phyloP scores from a whole-genome alignment of 2,329 filamentous ascomycete species.

The Colletotrichum endophyticum region DNA sequence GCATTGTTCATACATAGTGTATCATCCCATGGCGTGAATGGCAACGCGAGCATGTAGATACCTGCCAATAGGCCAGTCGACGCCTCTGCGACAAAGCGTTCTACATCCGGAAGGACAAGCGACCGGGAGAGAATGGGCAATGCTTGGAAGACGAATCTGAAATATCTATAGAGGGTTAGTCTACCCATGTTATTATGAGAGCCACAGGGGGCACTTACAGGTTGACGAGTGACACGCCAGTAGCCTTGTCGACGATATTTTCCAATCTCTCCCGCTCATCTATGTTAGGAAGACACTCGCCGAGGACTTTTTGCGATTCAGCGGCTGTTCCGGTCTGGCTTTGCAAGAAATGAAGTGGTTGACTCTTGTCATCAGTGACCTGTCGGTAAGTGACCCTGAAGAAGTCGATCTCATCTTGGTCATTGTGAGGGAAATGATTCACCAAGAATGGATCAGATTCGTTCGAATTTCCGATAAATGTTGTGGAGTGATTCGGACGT shows the following conservation, averaged over 20 bases:
- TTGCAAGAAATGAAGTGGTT: background rate
- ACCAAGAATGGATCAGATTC: background rate
- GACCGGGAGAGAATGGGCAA: background rate
- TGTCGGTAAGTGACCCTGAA: background rate
- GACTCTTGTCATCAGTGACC: background rate
- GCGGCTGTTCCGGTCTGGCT: background rate
- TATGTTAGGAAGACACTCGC: background rate
- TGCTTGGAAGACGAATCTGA: background rate
- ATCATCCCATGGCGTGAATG: background rate
- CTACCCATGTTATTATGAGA: background rate
- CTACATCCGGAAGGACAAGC: background rate
- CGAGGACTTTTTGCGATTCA: background rate
- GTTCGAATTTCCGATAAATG: background rate
- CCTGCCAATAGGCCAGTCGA: background rate
- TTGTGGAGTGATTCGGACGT: background rate
- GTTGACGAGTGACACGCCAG: background rate
- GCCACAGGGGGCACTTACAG: background rate
- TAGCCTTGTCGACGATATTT: background rate
- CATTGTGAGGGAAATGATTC: background rate
- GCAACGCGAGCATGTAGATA: background rate
- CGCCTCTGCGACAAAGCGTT: background rate
- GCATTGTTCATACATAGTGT: background rate
- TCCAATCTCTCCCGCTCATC: background rate
- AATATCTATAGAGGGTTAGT: background rate
- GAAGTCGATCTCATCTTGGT: background rate